phyloP scores from a whole-genome alignment of 176 grass and related monocot genomes.

The Dactylis glomerata region DNA sequence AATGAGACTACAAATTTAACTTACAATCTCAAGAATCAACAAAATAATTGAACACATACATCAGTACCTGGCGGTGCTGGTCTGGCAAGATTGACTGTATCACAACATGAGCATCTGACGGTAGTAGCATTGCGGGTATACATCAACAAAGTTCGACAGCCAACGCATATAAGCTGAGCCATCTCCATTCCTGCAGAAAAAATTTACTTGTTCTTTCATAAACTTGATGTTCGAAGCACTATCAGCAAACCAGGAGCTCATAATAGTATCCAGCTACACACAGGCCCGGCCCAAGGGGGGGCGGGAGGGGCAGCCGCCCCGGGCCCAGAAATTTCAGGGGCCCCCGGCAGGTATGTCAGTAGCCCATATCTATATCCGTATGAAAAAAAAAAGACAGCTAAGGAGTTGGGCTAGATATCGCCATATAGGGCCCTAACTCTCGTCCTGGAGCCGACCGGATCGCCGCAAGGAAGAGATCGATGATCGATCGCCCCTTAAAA shows the following conservation, averaged over 20 bases:
- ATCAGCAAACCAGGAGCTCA: slow-evolving; percentile 4
- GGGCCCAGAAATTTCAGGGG: no score
- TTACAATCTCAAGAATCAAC: slow-evolving; percentile 4
- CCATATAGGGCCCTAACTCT: no score
- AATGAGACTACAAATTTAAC: not conserved
- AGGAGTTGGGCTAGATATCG: no score
- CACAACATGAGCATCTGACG: slow-evolving; percentile 84
- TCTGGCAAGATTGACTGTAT: slow-evolving; percentile 70
- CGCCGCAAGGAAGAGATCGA: no score
- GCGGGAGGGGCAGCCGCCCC: no score
- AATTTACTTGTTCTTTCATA: slow-evolving; percentile 24
- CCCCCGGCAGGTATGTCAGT: no score
- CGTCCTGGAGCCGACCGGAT: no score
- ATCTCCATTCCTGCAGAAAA: slow-evolving; percentile 61
- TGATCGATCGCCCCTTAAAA: no score
- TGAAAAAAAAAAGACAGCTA: no score
- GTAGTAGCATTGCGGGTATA: slow-evolving; percentile 64
- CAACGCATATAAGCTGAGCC: slow-evolving; percentile 69
- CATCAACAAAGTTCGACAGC: slow-evolving; percentile 75
- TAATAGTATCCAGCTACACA: not conserved
- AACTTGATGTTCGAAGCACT: slow-evolving; percentile 13
- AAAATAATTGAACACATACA: slow-evolving; percentile 17
- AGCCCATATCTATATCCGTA: no score
- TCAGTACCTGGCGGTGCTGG: slow-evolving; percentile 50
- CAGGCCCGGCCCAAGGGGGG: no score